Conservation (phyloP, 257 asterid genomes). For the Oldenlandia corymbosa region DNA sequence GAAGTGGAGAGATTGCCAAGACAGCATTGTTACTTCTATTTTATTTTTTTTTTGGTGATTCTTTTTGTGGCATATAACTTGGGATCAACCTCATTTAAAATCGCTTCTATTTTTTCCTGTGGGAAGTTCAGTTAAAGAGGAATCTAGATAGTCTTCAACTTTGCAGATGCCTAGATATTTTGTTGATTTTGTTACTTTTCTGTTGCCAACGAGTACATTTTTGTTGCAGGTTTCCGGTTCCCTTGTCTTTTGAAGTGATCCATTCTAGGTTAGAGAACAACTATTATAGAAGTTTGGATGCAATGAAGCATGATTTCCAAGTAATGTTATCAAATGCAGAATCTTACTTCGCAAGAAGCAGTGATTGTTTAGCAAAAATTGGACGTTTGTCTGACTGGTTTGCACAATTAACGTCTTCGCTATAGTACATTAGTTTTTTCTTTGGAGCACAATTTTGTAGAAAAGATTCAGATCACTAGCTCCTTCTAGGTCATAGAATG, state of each 20-base stretch:
- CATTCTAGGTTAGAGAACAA: constrained; percentile 66
- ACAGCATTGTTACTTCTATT: no score
- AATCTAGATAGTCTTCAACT: not conserved
- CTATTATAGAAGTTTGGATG: constrained; percentile 78
- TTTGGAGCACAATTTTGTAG: constrained; percentile 56
- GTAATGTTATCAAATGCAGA: constrained; percentile 74
- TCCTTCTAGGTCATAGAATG: constrained; percentile 11
- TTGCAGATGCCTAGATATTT: not conserved
- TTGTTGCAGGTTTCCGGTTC: constrained; percentile 93
- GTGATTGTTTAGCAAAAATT: constrained; percentile 44
- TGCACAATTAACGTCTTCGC: constrained; percentile 39
- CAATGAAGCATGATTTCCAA: constrained; percentile 67
- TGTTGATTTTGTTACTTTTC: no score
- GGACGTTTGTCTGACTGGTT: constrained; percentile 73
- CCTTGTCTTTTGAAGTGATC: constrained; percentile 67
- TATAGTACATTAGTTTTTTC: constrained; percentile 34
- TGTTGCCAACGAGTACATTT: constrained; percentile 6
- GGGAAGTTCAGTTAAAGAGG: not conserved
- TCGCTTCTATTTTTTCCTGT: not conserved
- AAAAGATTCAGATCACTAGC: constrained; percentile 24
- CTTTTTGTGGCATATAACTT: not conserved
- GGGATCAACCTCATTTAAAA: not conserved
- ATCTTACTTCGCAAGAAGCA: constrained; percentile 53
- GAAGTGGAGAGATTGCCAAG: no score
- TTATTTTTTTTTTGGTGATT: not conserved